Base-by-base conservation (phyloP, 2,329 filamentous ascomycete genomes). In the Chrysosporium queenslandicum region DNA sequence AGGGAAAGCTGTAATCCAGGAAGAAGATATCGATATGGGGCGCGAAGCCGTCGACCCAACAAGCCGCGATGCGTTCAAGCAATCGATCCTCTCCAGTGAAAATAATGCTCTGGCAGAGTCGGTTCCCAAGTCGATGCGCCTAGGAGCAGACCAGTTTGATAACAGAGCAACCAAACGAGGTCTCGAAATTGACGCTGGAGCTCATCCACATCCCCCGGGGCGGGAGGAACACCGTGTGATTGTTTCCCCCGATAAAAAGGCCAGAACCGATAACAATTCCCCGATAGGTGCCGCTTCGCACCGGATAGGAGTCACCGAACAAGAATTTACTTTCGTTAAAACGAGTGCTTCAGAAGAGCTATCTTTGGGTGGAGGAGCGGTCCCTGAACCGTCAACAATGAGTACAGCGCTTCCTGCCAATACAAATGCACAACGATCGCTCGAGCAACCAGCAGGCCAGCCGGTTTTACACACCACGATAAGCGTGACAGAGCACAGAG, bases 1-100 rank as follows among this genome's bases (percentile, higher is more conserved):
- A 55, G 68, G 59, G 54, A 64, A 60, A 37, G 56, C 56, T 12
- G 56, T 60, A 34, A 58, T 14, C n/a, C 42, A 52, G 20, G 18
- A 52, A 18, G 23, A 40, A 29, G 50, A 47, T n/a, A 14, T 41
- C 8, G 23, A 41, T 4, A 39, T 37, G 29, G 40, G 36, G 14
- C 20, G 6, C 20, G 32, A 46, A 32, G n/a, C 11, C 16, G 6
- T 39, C 21, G 14, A 16, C 14, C 29, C 20, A 12, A 14, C 11
- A 7, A 9, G 32, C 7, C 29, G 29, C 20, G n/a, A 18, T 20
- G 16, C 11, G 20, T 20, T 20, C 12, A 9, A 45, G 9, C 20
- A 20, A 37, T 29, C 32, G 16, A 37, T 6, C 18, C 11, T 43
- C 2, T 5, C 23, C 8, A 37, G 39, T 7, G 23, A 36, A 14